A percentile compares a stretch with the other conserved stretches of the same genome.
These are phyloP conservation scores for Pyrenochaeta sp. DNA, from an alignment of 2,329 filamentous ascomycete genomes.

Conservation along the genomic window DNA sequence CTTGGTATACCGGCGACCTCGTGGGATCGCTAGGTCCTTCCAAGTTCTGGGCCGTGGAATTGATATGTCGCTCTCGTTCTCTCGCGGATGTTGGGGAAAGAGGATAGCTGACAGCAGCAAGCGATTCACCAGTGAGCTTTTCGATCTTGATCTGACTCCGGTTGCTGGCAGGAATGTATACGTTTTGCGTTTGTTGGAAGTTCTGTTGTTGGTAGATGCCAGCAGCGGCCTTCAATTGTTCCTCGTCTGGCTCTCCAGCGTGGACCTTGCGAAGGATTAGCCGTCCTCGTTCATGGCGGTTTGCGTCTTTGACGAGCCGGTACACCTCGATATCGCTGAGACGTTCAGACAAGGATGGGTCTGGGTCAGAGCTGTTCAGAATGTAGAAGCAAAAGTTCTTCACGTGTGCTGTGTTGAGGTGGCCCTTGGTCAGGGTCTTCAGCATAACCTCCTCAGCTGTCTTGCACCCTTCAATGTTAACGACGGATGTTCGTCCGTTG, in stretches of 20 bases:
- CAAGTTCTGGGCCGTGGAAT: slow-evolving; percentile 59
- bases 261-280: slow-evolving; percentile 94
- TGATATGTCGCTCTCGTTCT: slow-evolving; percentile 73
- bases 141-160: slow-evolving; percentile 88
- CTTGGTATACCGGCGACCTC: slow-evolving; percentile 49
- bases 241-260: slow-evolving; percentile 84
- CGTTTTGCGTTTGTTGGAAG: slow-evolving; percentile 73
- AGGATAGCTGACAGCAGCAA: slow-evolving; percentile 85
- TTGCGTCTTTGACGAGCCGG: slow-evolving; percentile 87
- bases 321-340: slow-evolving; percentile 88
- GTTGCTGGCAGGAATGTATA: slow-evolving; percentile 69
- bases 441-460: slow-evolving; percentile 93
- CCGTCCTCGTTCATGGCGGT: slow-evolving; percentile 85
- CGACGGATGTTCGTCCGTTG: slow-evolving; percentile 88
- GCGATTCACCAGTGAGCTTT: slow-evolving; percentile 86
- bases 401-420: slow-evolving; percentile 87
- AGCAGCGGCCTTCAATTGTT: slow-evolving; percentile 86
- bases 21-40: slow-evolving; percentile 47
- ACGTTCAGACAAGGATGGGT: slow-evolving; percentile 80
- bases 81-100: slow-evolving; percentile 77
- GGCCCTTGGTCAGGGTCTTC: slow-evolving; percentile 86
- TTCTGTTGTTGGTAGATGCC: slow-evolving; percentile 87
- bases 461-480: slow-evolving; percentile 91
- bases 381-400: slow-evolving; percentile 98
- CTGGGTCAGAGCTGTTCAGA: slow-evolving; percentile 82